Evolutionary conservation across 805 yeast genomes (phyloP), one percentile per base, ranked within the genome.

Genomic region (Spencermartinsiella europaea): DNA sequence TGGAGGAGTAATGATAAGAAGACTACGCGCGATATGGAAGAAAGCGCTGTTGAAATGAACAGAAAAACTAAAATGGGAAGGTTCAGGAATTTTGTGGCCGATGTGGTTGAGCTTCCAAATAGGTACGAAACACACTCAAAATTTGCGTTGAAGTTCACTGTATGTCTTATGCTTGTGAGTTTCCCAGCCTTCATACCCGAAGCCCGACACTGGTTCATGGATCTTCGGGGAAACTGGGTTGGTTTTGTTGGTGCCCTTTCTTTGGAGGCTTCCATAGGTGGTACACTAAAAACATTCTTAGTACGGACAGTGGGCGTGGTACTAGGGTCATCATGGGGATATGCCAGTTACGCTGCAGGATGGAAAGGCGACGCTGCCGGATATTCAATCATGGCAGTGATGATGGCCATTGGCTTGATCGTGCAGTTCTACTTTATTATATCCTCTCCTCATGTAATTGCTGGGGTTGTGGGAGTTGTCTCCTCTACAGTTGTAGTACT

Each of bases 191-290:
- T 74, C 52, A 61, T 71, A 31, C 75, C 78, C 0, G 66, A 67
- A 33, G 53, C 72, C 17, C 63, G 79, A 38, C 58, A 61, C n/a
- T 76, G 80, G 80, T 75, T 74, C 50, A 60, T 59, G n/a, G 65
- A 68, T 15, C 66, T 69, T 27, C 67, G 73, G 49, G 80, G 79
- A 36, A 61, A 74, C 1, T 76, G 80, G 80, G 69, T 74, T 4
- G 80, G 79, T 21, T 76, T 76, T 62, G 76, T 74, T 3, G 74
- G 77, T 15, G 71, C 72, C 27, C 55, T 76, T 39, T 74, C 73
- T 20, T 46, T 75, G 21, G 80, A 76, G 50, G 75, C 77, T 0
- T 72, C 76, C 4, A 68, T 75, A 14, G 80, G 80, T 12, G 73
- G 70, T 15, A 73, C 80, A 1, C 68, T 73, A 41, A 72, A 69